phyloP scores from a whole-genome alignment of 2,329 filamentous ascomycete species.

The Beauveria sp. region DNA sequence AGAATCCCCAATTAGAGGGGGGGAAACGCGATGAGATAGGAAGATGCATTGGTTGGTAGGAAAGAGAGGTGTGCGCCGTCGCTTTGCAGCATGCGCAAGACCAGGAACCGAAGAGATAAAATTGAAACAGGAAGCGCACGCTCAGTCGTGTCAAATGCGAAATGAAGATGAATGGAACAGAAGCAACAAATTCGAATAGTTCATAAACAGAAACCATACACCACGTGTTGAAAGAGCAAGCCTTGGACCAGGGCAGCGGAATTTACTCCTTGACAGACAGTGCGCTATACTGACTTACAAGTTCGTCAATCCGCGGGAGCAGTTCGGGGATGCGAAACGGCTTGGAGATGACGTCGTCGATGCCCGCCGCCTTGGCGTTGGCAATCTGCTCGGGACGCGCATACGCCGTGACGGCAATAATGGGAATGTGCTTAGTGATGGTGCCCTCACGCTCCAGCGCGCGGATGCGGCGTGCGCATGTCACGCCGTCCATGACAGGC shows the following conservation, averaged over 20 bases:
- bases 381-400: conserved; percentile 67
- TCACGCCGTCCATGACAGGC: conserved; percentile 77
- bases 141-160: not conserved
- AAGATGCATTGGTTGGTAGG: no score
- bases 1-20: no score
- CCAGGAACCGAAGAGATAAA: not conserved
- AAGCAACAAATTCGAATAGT: not conserved
- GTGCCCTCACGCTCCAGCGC: conserved; percentile 56
- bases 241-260: not conserved
- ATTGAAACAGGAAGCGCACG: not conserved
- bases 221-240: not conserved
- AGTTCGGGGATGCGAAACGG: conserved; percentile 71
- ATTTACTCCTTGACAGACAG: not conserved
- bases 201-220: not conserved
- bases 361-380: conserved; percentile 63
- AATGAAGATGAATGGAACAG: not conserved
- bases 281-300: conserved; percentile 34
- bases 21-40: no score
- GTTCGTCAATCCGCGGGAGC: conserved; percentile 57
- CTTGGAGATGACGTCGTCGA: conserved; percentile 73
- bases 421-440: conserved; percentile 60
- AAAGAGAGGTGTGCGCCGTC: not conserved
- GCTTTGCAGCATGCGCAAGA: not conserved
- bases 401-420: conserved; percentile 79
- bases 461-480: conserved; percentile 62